Evolutionary conservation across 148 eudicot genomes (phyloP).

Genomic region (Fagopyrum esculentum): DNA sequence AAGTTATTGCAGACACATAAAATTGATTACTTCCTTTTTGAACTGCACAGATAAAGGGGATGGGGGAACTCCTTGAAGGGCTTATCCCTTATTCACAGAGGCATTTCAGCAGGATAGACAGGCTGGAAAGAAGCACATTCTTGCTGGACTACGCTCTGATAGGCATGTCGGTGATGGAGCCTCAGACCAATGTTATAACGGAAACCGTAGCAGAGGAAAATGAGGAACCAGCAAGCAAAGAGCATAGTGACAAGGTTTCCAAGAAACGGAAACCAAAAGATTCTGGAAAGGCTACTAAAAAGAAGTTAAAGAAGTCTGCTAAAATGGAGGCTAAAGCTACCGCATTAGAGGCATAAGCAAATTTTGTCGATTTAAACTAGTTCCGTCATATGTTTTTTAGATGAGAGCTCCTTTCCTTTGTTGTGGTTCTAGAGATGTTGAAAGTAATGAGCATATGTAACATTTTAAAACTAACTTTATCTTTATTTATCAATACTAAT

Average conservation of each 20-base stretch:
- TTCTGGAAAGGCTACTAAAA: conserved; percentile 31
- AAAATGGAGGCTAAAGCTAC: conserved; percentile 29
- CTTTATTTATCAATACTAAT: too few species aligned
- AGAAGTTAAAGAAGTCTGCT: conserved; percentile 41
- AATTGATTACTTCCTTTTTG: neutral
- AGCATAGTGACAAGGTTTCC: conserved; percentile 21
- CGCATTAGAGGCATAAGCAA: conserved; percentile 33
- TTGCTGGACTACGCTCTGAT: conserved; percentile 75
- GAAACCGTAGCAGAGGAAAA: conserved; percentile 14
- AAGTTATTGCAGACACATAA: too few species aligned
- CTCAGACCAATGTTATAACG: conserved; percentile 27
- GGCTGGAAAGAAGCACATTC: conserved; percentile 81
- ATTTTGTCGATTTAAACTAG: neutral
- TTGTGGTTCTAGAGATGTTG: neutral
- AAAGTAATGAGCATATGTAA: too few species aligned
- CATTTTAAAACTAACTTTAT: too few species aligned
- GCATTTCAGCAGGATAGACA: conserved; percentile 84
- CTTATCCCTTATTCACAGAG: conserved; percentile 87
- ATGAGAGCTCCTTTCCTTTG: neutral
- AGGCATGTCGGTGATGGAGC: conserved; percentile 93
- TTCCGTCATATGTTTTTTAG: neutral
- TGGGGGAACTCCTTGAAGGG: conserved; percentile 89
- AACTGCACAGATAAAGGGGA: conserved; percentile 56
- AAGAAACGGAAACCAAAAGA: conserved; percentile 57
- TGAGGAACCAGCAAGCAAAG: conserved; percentile 16